Evolutionary conservation across 1,284 basidiomycete species (phyloP), one percentile per base, ranked within the genome.

Genomic region (Phellopilus nigrolimitatus): DNA sequence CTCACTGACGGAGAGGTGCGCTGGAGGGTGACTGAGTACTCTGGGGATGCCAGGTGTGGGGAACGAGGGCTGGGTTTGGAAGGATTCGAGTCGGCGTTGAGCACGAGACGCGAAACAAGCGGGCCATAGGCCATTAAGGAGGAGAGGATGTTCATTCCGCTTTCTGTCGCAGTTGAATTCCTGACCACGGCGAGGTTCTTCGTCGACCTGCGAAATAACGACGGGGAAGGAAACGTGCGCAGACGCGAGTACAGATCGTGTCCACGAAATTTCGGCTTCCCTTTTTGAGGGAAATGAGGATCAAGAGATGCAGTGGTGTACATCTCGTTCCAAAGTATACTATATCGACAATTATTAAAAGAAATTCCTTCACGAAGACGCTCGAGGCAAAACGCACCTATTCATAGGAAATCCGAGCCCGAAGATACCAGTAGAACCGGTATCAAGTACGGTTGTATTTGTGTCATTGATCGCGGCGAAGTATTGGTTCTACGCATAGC

Each of bases 361-460:
- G 5, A 51, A 28, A 33, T 60, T 25, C 15, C 15, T n/a, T 9
- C 37, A 39, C 6, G 19, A 30, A 30, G 1, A 30, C 4, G 2
- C 10, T 30, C n/a, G n/a, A n/a, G 9, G n/a, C 19, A 3, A 28
- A 58, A 30, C 13, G 49, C 19, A 76, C 78, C 76, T 79, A 49
- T 73, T 74, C n/a, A 71, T 61, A 4, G 78, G 77, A 47, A 80
- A 81, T 0, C 79, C 79, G n/a, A 81, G 64, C 1, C 79, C 80
- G 54, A 81, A 70, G 34, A 81, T 78, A 1, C 79, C 79, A 19
- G 68, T 67, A 13, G 72, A 67, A 2, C 69, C 70, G 1, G 68
- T 72, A 22, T 71, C 63, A 27, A 67, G 53, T 3, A 80, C 64
- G 13, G 65, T 71, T 3, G 76, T 78, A 51, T 79, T 73, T 8